Evolutionary conservation across 2,329 filamentous ascomycete species (phyloP), one percentile per base, ranked within the genome.

Genomic region (Xylaria hypoxylon): DNA sequence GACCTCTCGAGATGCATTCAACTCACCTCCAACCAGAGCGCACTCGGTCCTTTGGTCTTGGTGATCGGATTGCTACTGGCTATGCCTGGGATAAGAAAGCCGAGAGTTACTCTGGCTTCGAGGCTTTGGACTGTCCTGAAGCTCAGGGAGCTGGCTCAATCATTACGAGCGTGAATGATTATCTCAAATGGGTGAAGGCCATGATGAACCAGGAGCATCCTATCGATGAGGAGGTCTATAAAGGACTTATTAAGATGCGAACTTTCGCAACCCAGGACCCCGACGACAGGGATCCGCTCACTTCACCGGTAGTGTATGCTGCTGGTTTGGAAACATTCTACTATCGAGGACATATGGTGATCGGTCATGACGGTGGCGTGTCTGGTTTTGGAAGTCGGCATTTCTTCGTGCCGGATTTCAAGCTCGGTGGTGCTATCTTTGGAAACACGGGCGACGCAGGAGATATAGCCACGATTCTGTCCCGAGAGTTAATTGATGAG

Each of bases 121-220:
- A 58, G 19, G 31, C 38, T 4, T 35, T 38, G 2, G 61, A 73
- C 2, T 55, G 42, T 4, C 62, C 66, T 0, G 72, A 73, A 35
- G 66, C n/a, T 13, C 68, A 74, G 47, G 73, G 73, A 0, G 73
- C 73, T 0, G 73, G 73, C 11, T 74, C 67, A 0, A 67, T 75
- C 45, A 59, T 74, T 6, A 70, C 72, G n/a, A 73, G 69, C 67
- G 73, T 60, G 13, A 69, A 73, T 13, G 73, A 75, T 62, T 69
- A 68, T 31, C 67, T 74, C 50, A 68, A 67, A 59, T 75, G 73
- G 73, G 70, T 73, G 3, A 67, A 67, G 26, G 69, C 70, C 1
- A 8, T 73, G 15, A 35, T 74, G 59, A 53, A 59, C 7, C 63
- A 40, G 50, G 71, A 73, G 35, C 64, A 67, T 4, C 72, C 72